Base-by-base conservation (phyloP, 2,329 filamentous ascomycete species). In the Trichoderma semiorbis region DNA sequence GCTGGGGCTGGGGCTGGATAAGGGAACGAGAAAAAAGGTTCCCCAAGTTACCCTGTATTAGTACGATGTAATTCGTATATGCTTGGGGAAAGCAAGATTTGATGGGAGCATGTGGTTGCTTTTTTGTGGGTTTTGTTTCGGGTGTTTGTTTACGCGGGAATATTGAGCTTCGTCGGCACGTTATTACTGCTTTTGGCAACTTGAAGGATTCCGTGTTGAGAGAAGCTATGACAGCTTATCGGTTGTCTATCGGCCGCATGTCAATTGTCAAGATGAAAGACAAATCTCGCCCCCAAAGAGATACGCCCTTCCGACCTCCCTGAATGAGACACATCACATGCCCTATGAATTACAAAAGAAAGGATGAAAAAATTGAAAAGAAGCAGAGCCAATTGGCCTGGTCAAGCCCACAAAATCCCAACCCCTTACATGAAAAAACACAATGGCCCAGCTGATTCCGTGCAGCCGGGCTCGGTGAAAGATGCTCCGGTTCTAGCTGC, bases 381-480 rank as follows among this genome's bases (percentile, higher is more conserved):
- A 53, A 53, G 24, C 47, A 53, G 11, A 21, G 11, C 21, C 47
- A 53, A 53, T 64, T 11, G 4, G 30, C 10, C n/a, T 30, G 28
- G 4, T 2, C 8, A 50, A 63, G 43, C 61, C 61, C 26, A 36
- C n/a, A 30, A 32, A 21, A 8, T 21, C 47, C 62, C 39, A 43
- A 18, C 32, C 64, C 47, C 30, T 57, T 67, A 32, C 61, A 50
- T 32, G 12, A n/a, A 18, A 39, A 67, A 55, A 34, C 39, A 36
- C 39, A 21, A 16, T 21, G 36, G n/a, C 24, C 28, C 55, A 68
- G 66, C 66, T 61, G 66, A 53, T 47, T 26, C 34, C 43, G 16
- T 47, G 57, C 57, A 36, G 57, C 57, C 28, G 57, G 66, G 50
- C 57, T 69, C 66, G 66, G 57, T 69, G 66, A 62, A 50, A 62